A percentile compares a stretch with the other conserved stretches of the same genome.
These are phyloP conservation scores for Leishmania braziliensis DNA, from an alignment of 208 protist genomes.

Conservation along the genomic window DNA sequence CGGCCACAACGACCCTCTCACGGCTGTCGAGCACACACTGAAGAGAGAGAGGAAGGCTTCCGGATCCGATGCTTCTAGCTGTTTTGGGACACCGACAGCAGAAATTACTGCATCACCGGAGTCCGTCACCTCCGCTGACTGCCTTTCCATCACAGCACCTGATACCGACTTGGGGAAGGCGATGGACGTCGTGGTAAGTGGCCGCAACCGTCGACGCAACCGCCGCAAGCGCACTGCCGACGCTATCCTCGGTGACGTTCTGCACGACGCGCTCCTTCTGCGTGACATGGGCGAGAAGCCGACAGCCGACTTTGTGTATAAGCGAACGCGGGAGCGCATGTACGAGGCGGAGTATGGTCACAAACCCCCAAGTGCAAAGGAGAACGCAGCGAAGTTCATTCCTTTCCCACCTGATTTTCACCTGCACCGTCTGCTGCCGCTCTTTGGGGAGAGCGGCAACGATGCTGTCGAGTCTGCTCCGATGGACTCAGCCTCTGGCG, in stretches of 20 bases:
- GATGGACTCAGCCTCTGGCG: conserved; percentile 1
- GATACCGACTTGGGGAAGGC: conserved; percentile 12
- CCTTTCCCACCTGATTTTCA: conserved; percentile 76
- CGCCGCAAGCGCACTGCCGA: conserved; percentile 68
- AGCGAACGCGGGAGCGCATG: conserved; percentile 79
- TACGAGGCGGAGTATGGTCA: conserved; percentile 86
- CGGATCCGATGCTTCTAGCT: background rate
- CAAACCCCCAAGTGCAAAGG: conserved; percentile 69
- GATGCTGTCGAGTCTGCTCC: background rate
- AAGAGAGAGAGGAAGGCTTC: background rate
- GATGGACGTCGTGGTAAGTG: conserved; percentile 24
- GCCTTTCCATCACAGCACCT: background rate
- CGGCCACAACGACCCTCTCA: conserved; percentile 52
- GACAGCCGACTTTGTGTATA: conserved; percentile 82
- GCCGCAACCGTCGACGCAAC: conserved; percentile 44
- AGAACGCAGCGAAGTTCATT: conserved; percentile 66
- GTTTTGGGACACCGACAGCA: background rate
- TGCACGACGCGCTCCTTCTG: conserved; percentile 78
- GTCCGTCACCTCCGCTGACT: background rate
- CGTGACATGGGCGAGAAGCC: conserved; percentile 86
- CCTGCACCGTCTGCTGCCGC: conserved; percentile 64
- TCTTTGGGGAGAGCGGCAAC: conserved; percentile 17
- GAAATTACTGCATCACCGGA: background rate
- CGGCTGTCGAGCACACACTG: conserved; percentile 37
- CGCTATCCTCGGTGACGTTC: conserved; percentile 76